These are phyloP conservation scores for Zoysia pacifica DNA, from an alignment of 176 grass and related monocot genomes.

Conservation along the genomic window DNA sequence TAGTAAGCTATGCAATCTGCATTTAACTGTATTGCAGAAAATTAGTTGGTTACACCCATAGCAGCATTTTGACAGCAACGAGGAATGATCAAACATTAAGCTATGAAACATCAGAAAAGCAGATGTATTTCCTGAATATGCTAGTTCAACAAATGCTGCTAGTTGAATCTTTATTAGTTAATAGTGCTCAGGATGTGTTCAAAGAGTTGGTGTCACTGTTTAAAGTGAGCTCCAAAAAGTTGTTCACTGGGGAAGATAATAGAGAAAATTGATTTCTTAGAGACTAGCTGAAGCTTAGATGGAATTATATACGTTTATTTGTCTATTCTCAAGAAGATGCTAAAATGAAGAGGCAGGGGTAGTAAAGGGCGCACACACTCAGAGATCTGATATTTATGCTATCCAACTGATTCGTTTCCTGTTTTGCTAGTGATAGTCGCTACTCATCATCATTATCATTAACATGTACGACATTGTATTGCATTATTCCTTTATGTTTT, in stretches of 20 bases:
- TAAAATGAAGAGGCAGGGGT: not conserved
- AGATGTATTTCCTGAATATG: not conserved
- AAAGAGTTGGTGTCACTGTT: not conserved
- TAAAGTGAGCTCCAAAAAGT: not conserved
- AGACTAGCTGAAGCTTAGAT: too few species aligned
- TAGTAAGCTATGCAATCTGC: constrained; percentile 25
- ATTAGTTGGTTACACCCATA: not conserved
- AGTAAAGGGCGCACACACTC: not conserved
- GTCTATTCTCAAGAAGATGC: not conserved
- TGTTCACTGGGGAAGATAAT: not conserved
- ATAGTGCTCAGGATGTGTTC: not conserved
- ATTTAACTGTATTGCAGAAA: not conserved
- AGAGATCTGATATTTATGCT: not conserved
- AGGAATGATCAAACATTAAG: not conserved
- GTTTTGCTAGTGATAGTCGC: too few species aligned
- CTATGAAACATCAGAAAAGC: not conserved
- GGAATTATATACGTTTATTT: not conserved
- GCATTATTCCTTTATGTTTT: not conserved
- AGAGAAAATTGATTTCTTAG: not conserved
- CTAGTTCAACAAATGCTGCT: not conserved
- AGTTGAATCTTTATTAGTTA: not conserved
- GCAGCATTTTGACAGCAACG: not conserved
- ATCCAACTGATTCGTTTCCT: too few species aligned
- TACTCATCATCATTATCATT: not conserved
- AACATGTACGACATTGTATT: not conserved